Conservation (phyloP, 1,139 yeast species). For the Saccharomyces hybrid region DNA sequence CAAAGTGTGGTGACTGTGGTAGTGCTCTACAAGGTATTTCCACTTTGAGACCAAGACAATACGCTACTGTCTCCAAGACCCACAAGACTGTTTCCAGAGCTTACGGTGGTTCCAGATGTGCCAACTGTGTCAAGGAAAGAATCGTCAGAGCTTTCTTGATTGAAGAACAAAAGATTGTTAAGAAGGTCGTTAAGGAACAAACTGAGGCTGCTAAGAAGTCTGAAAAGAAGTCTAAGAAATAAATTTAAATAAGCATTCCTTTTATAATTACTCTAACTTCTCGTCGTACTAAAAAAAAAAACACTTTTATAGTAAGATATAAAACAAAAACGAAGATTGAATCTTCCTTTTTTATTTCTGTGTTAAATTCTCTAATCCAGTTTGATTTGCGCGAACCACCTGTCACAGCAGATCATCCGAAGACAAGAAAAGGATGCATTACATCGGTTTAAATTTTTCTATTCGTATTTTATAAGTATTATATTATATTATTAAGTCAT, state of each 20-base stretch:
- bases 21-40: constrained; percentile 83
- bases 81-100: constrained; percentile 98
- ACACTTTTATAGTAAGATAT: not conserved
- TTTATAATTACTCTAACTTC: not conserved
- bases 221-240: constrained; percentile 24
- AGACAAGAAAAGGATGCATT: constrained; percentile 9
- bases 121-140: constrained; percentile 98
- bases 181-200: constrained; percentile 96
- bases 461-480: not conserved
- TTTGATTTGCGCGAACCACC: not conserved
- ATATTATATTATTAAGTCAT: not conserved
- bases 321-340: not conserved
- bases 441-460: not conserved
- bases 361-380: not conserved
- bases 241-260: constrained; percentile 5
- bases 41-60: constrained; percentile 95
- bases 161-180: constrained; percentile 99
- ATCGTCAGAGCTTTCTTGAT: constrained; percentile 98
- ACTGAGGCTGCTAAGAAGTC: constrained; percentile 67
- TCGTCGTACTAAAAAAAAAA: not conserved
- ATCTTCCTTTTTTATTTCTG: not conserved
- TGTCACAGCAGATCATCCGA: constrained; percentile 4
- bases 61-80: constrained; percentile 90
- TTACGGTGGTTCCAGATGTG: constrained; percentile 99
- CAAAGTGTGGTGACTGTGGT: constrained; percentile 99